Percentiles rank a stretch among this genome's conserved stretches.
phyloP scores from a whole-genome alignment of 768 basidiomycete species.

The Lepiota venenata region DNA sequence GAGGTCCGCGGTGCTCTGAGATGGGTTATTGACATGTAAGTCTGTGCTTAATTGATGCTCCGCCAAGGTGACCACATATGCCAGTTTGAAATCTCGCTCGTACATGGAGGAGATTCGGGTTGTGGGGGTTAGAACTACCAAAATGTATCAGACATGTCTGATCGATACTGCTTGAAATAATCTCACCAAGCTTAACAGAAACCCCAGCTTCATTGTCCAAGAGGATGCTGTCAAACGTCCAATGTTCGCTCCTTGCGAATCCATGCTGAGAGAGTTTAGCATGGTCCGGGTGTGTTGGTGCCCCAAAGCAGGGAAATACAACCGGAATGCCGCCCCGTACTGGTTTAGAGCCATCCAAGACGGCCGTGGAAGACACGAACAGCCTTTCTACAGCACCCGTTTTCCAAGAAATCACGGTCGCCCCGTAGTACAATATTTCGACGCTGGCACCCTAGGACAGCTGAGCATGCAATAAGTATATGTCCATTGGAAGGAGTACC shows the following conservation, averaged over 20 bases:
- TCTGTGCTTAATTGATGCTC: conserved; percentile 74
- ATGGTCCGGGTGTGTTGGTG: conserved; percentile 75
- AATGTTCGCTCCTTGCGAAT: conserved; percentile 76
- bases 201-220: conserved; percentile 70
- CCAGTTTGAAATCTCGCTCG: conserved; percentile 63
- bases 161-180: not conserved
- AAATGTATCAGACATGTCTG: not conserved
- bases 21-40: conserved; percentile 77
- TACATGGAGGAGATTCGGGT: conserved; percentile 56
- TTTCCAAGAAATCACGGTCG: conserved; percentile 88
- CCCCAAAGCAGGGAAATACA: conserved; percentile 88
- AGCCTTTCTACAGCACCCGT: conserved; percentile 47
- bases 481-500: conserved; percentile 28
- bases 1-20: conserved; percentile 43
- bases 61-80: conserved; percentile 78
- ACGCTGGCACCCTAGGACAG: conserved; percentile 55
- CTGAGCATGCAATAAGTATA: not conserved
- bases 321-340: conserved; percentile 54
- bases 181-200: conserved; percentile 75
- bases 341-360: conserved; percentile 78
- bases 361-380: conserved; percentile 79
- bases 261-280: conserved; percentile 79
- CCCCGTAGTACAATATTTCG: conserved; percentile 76
- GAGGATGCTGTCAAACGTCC: conserved; percentile 64
- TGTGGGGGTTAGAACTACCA: conserved; percentile 61